Conservation (phyloP, 148 eudicot species). For the Dianthus caryophyllus region DNA sequence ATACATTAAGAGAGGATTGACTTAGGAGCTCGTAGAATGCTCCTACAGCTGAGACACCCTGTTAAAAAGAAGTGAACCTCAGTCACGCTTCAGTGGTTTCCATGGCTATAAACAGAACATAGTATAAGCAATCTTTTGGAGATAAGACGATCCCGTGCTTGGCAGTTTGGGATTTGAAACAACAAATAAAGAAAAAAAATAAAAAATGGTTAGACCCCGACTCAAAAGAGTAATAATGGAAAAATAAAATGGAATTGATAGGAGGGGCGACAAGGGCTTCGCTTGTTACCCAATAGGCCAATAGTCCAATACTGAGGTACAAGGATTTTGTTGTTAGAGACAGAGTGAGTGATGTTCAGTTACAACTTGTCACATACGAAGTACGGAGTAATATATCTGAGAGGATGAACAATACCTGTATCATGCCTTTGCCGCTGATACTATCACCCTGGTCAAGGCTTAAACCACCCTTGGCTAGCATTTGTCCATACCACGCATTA, state of each 20-base stretch:
- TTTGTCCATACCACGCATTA: slow-evolving; percentile 97
- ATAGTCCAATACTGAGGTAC: neutral
- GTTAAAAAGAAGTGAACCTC: slow-evolving; percentile 5
- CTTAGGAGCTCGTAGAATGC: slow-evolving; percentile 91
- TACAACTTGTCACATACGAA: neutral
- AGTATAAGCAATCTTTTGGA: neutral
- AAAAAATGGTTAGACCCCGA: neutral
- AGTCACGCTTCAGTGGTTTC: neutral
- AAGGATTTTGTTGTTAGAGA: neutral
- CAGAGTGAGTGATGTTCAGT: neutral
- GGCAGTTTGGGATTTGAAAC: too few relatives aligned
- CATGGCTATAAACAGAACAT: neutral
- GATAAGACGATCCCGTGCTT: too few relatives aligned
- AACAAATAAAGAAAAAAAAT: neutral
- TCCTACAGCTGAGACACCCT: slow-evolving; percentile 93
- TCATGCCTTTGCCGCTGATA: slow-evolving; percentile 93
- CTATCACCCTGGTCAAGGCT: slow-evolving; percentile 96
- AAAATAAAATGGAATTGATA: neutral
- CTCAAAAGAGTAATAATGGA: neutral
- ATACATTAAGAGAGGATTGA: slow-evolving; percentile 66
- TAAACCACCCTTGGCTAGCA: slow-evolving; percentile 89
- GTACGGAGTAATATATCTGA: too few relatives aligned
- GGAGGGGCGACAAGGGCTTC: neutral
- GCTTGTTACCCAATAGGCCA: neutral
- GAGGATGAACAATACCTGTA: slow-evolving; percentile 50